Conservation (phyloP, 371 early-diverging fungal genomes). For the Syncephalastrum monosporum region DNA sequence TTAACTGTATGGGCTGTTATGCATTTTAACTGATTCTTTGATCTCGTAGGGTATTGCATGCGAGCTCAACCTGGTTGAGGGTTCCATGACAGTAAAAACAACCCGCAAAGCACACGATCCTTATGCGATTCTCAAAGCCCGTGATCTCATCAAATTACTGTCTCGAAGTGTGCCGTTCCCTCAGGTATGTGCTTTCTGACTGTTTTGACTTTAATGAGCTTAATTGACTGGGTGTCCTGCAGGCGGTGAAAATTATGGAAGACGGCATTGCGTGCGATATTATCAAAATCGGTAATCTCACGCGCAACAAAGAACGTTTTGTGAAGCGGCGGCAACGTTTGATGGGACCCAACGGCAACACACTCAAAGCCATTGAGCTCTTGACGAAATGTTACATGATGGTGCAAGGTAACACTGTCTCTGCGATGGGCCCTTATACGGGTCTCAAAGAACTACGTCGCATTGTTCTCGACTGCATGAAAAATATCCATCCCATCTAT, state of each 20-base stretch:
- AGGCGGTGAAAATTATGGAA: constrained; percentile 90
- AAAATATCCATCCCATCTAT: constrained; percentile 99
- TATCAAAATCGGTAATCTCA: constrained; percentile 95
- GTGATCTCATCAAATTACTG: constrained; percentile 96
- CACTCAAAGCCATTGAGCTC: constrained; percentile 97
- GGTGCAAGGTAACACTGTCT: constrained; percentile 98
- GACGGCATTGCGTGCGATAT: constrained; percentile 96
- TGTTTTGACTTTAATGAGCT: constrained; percentile 4
- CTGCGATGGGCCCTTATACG: constrained; percentile 92
- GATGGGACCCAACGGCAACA: constrained; percentile 97
- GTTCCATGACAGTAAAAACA: constrained; percentile 97
- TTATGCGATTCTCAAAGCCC: constrained; percentile 93
- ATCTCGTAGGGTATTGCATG: constrained; percentile 81
- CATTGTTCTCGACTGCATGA: constrained; percentile 97
- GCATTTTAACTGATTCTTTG: background rate
- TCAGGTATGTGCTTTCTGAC: constrained; percentile 59
- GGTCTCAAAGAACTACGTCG: constrained; percentile 91
- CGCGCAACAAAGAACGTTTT: constrained; percentile 96
- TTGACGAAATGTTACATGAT: constrained; percentile 96
- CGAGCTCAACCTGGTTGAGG: constrained; percentile 94
- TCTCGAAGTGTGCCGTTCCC: constrained; percentile 95
- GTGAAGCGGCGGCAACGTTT: constrained; percentile 97
- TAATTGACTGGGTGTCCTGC: constrained; percentile 1
- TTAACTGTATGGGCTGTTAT: constrained; percentile 6
- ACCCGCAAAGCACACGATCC: constrained; percentile 98